Percentiles rank a stretch among this genome's conserved stretches.
These are phyloP conservation scores for Astrocystis sublimbata DNA, from an alignment of 495 filamentous ascomycete species.

Conservation along the genomic window DNA sequence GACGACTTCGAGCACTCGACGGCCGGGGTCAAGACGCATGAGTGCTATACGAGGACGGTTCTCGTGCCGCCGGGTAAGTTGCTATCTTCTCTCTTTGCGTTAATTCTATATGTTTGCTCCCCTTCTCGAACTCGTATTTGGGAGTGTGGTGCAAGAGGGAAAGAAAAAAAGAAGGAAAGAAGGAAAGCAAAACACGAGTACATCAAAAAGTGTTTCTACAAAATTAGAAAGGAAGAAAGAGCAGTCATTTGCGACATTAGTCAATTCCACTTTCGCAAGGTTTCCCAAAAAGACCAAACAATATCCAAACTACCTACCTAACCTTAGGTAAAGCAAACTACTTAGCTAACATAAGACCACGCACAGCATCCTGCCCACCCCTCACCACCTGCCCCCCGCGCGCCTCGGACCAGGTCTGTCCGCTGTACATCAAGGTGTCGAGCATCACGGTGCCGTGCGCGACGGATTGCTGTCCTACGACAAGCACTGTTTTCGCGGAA, in stretches of 20 bases:
- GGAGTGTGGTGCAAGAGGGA: too few relatives aligned
- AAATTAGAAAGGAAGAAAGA: too few relatives aligned
- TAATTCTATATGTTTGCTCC: background rate
- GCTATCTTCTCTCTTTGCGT: too few relatives aligned
- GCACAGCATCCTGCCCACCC: conserved; percentile 24
- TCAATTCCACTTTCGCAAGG: background rate
- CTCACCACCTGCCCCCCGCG: conserved; percentile 22
- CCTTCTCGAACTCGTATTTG: too few relatives aligned
- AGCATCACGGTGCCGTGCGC: conserved; percentile 38
- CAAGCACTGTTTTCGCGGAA: conserved; percentile 29
- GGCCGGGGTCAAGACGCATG: conserved; percentile 23
- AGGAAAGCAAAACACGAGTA: too few relatives aligned
- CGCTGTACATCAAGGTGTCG: conserved; percentile 30
- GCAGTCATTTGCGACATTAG: too few relatives aligned
- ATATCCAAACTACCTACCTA: background rate
- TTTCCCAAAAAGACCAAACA: background rate
- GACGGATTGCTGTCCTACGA: conserved; percentile 44
- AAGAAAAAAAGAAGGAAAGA: too few relatives aligned
- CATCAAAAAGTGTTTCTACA: too few relatives aligned
- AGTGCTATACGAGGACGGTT: conserved; percentile 29
- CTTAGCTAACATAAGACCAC: background rate
- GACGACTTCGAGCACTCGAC: conserved; percentile 28
- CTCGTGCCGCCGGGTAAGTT: conserved; percentile 18
- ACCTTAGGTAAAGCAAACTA: background rate
- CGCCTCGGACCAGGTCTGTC: conserved; percentile 28